Base-by-base conservation (phyloP, 2,329 filamentous ascomycete genomes). In the Knufia fluminis region DNA sequence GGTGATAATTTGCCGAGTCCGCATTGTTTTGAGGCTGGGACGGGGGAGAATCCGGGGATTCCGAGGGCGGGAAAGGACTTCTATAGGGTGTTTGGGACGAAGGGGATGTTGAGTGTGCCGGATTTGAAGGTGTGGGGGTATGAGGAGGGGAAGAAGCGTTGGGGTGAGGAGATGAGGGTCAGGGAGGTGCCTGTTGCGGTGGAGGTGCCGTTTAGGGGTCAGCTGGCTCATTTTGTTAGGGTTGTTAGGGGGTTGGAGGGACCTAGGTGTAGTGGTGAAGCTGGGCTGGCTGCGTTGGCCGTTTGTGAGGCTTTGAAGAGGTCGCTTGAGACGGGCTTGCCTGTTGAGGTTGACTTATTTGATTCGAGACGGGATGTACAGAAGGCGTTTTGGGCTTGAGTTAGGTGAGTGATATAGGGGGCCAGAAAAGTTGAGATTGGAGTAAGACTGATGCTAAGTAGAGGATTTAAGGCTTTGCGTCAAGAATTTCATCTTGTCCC, bases 31-130 rank as follows among this genome's bases (percentile, higher is more conserved):
- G 54, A 54, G 24, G 22, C 45, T 3, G 54, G 52, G 6, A 54
- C 54, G 2, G 54, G 54, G 3, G 54, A 56, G 31, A 56, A 56
- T 36, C 54, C 54, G 23, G 10, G 40, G 12, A 43, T 56, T 20
- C 51, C 52, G 8, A 38, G 31, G 19, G 39, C 48, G 14, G 48
- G 50, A 4, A 26, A 44, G 22, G 50, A 54, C 17, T 46, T 48
- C 28, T 51, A 51, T 45, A 43, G 46, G 6, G 22, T 55, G 10
- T 53, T 57, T 42, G 54, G 52, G 8, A 40, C 50, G 1, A 35
- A 45, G 14, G 54, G 40, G 3, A 51, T 41, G 3, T 22, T 57
- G 16, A 47, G 49, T 9, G 23, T 57, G 6, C 54, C 54, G 9
- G 46, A 48, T 19, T 16, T 53, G 50, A 43, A 19, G 7, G 10